A percentile compares a stretch with the other conserved stretches of the same genome.
Evolutionary conservation across 768 basidiomycete genomes (phyloP).

Genomic region (Phylloporus rhodoxanthus): DNA sequence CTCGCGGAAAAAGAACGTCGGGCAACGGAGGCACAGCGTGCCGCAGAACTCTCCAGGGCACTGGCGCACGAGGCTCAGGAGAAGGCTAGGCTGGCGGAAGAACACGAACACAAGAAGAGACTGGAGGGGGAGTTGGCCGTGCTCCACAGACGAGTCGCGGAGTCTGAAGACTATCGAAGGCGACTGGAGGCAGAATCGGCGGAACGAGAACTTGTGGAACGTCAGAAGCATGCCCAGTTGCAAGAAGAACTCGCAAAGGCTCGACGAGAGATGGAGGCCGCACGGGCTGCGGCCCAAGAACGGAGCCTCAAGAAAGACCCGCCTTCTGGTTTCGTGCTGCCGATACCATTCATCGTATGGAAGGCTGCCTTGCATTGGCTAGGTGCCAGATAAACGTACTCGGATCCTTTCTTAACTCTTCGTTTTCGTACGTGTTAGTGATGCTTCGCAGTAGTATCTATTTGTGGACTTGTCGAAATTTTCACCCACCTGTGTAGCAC

Average conservation of each 20-base stretch:
- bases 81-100: slow-evolving; percentile 25
- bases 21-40: slow-evolving; percentile 23
- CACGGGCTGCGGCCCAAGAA: slow-evolving; percentile 22
- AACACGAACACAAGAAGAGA: slow-evolving; percentile 26
- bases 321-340: slow-evolving; percentile 24
- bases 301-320: slow-evolving; percentile 26
- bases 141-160: slow-evolving; percentile 21
- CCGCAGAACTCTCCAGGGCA: slow-evolving; percentile 24
- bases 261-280: slow-evolving; percentile 23
- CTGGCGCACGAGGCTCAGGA: slow-evolving; percentile 27
- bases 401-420: background rate
- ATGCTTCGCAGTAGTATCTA: slow-evolving; percentile 14
- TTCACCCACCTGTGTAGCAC: slow-evolving; percentile 4
- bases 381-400: slow-evolving; percentile 19
- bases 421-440: slow-evolving; percentile 1
- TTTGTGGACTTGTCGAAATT: slow-evolving; percentile 2
- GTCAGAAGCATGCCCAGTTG: slow-evolving; percentile 23
- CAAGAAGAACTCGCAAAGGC: slow-evolving; percentile 29
- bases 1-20: slow-evolving; percentile 20
- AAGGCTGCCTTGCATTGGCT: slow-evolving; percentile 31
- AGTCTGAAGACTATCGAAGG: slow-evolving; percentile 26
- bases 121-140: slow-evolving; percentile 23
- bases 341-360: slow-evolving; percentile 33
- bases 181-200: slow-evolving; percentile 24
- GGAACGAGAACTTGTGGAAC: slow-evolving; percentile 26